Evolutionary conservation across 129 eudicot species (phyloP), one percentile per base, ranked within the genome.

Genomic region (Gnaphalium uliginosum): DNA sequence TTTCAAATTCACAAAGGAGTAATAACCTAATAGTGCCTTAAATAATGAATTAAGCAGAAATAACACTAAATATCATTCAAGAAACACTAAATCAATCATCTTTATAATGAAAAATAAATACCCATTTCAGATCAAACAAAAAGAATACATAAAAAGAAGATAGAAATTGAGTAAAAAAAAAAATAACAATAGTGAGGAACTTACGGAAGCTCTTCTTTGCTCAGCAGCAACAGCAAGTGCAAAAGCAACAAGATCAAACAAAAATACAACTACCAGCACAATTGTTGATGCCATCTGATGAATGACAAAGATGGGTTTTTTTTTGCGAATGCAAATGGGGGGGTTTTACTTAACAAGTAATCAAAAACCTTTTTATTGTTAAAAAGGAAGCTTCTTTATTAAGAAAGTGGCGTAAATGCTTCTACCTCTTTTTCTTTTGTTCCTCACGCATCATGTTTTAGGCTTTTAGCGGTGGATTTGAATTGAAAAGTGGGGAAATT

Each of bases 151-250:
- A 9, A 58, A 15, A 58, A 10, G 46, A 24, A 3, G 21, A 63
- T 4, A 54, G 50, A 76, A 53, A 8, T 73, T 43, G 26, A 22
- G 53, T 69, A 51, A 27, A 27, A 1, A 6, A 3, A 21, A 39
- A 39, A 60, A 8, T n/a, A n/a, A n/a, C n/a, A 9, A 19, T 17
- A 4, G 22, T 17, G 15, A 26, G 69, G 70, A 72, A 89, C 94
- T 87, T 8, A 93, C 98, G 67, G 92, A 76, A 79, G 90, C 82
- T 77, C 96, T 88, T 29, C 92, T 81, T 66, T 93, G 98, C 75
- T 93, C 96, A 60, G 98, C 98, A 54, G 96, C 96, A 83, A 93
- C 96, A 76, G 96, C 98, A 69, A 93, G 96, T 35, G 86, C 94
- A 82, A 93, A 93, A 75, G 98, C 98, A 72, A 90, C 86, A 70